Evolutionary conservation across 1,139 yeast species (phyloP).

Genomic region (Cylindricascospora bacillispora): DNA sequence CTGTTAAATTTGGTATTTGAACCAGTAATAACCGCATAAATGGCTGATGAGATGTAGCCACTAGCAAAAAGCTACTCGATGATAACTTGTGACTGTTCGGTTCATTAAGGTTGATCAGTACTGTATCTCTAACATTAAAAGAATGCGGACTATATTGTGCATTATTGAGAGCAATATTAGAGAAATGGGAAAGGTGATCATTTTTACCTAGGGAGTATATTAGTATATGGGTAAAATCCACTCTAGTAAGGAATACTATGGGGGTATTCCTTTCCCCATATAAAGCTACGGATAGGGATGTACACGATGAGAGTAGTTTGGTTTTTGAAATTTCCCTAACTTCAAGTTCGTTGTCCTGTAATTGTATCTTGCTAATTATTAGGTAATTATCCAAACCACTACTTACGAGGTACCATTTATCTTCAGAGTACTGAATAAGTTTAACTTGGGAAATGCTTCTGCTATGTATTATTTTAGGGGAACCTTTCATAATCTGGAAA

Average conservation of each 20-base stretch:
- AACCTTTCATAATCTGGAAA: no score
- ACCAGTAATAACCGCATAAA: constrained; percentile 53
- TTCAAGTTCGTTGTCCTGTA: constrained; percentile 11
- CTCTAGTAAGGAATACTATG: constrained; percentile 40
- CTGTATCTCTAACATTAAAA: constrained; percentile 46
- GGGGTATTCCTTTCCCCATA: constrained; percentile 20
- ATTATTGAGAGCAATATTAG: constrained; percentile 53
- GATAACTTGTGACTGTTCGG: constrained; percentile 8
- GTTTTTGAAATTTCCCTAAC: constrained; percentile 23
- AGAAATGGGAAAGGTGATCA: constrained; percentile 25
- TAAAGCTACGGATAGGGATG: constrained; percentile 32
- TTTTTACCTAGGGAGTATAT: constrained; percentile 28
- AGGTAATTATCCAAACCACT: constrained; percentile 51
- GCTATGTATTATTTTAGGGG: no score
- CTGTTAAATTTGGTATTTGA: constrained; percentile 6
- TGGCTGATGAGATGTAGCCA: constrained; percentile 68
- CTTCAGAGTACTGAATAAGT: no score
- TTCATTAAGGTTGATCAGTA: constrained; percentile 17
- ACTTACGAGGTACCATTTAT: constrained; percentile 34
- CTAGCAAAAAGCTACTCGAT: constrained; percentile 30
- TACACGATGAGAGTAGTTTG: constrained; percentile 36
- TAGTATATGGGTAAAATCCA: constrained; percentile 44
- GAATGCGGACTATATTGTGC: constrained; percentile 61
- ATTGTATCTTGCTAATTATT: constrained; percentile 29
- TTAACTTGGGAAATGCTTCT: no score